Evolutionary conservation across 495 filamentous ascomycete genomes (phyloP), one percentile per base, ranked within the genome.

Genomic region (Rostrohypoxylon terebratum): DNA sequence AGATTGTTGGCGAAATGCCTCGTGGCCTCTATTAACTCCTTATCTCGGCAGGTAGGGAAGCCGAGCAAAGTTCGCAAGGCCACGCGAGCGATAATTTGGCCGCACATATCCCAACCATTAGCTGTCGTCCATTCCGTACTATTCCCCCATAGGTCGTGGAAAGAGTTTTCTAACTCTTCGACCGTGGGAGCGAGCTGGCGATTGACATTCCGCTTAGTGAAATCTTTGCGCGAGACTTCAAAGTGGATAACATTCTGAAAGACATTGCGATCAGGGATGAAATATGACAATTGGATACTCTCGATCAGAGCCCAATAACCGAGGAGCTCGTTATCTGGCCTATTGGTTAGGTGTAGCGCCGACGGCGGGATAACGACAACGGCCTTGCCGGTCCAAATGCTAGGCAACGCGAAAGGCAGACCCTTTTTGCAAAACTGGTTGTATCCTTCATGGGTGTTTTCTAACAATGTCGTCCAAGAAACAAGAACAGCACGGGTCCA

Each of bases 241-340:
- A 59, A 59, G 9, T 59, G 36, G 20, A 59, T 23, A 45, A 28
- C 38, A 8, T 59, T 23, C 36, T 44, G 10, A 36, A 21, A n/a
- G 13, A 59, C 38, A 31, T 59, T n/a, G 18, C 33, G 36, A 13
- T 59, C 57, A 25, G 25, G 3, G 57, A 44, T 45, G 36, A 60
- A 25, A 23, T 47, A 60, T 4, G 38, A 25, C 11, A 47, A 13
- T 7, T 60, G 58, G 14, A 60, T 31, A 47, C n/a, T 60, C n/a
- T 60, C 58, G 58, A 60, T n/a, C n/a, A n/a, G n/a, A n/a, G n/a
- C n/a, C n/a, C n/a, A n/a, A 6, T 20, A 60, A 21, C 13, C 33
- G 10, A 25, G n/a, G 8, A 59, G 20, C 23, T 59, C 34, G 34
- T 4, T 59, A 33, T 42, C 34, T 10, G 55, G 18, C 55, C 28